phyloP scores from a whole-genome alignment of 73 alveolate genomes.

The Uronychia setigera region DNA sequence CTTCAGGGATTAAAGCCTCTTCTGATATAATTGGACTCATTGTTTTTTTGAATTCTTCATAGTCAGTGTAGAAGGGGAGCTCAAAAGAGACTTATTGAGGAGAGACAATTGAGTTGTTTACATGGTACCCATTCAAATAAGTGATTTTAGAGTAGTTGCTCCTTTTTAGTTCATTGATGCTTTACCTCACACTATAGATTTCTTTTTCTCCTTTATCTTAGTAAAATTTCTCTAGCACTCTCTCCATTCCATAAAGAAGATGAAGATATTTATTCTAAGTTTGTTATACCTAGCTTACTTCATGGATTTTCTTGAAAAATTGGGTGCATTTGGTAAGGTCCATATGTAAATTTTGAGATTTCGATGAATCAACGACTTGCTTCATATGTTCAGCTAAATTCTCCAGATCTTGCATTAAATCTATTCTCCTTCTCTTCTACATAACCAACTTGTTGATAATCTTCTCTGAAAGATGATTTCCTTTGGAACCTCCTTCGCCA shows the following conservation, averaged over 20 bases:
- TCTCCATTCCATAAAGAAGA: neutral
- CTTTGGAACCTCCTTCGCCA: too few species aligned
- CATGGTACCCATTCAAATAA: constrained; percentile 45
- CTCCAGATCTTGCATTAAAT: constrained; percentile 30
- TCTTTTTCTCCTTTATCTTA: neutral
- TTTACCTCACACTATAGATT: neutral
- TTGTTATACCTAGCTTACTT: neutral
- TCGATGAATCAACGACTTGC: neutral
- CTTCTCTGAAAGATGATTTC: neutral
- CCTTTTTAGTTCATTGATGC: neutral
- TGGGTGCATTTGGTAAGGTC: neutral
- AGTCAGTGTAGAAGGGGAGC: neutral
- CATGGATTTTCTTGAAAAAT: neutral
- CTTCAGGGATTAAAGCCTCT: constrained; percentile 42
- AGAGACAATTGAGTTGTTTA: constrained; percentile 13
- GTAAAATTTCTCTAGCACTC: neutral
- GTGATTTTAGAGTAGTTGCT: constrained; percentile 21
- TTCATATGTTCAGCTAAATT: constrained; percentile 1
- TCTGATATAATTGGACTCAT: constrained; percentile 35
- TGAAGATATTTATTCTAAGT: neutral
- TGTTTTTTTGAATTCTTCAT: neutral
- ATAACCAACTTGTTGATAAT: constrained; percentile 38
- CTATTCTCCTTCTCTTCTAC: constrained; percentile 33
- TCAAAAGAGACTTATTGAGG: neutral
- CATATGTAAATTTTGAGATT: too few species aligned